Evolutionary conservation across 2,329 filamentous ascomycete species (phyloP), one percentile per base, ranked within the genome.

Genomic region (Gaeumannomyces sp.): DNA sequence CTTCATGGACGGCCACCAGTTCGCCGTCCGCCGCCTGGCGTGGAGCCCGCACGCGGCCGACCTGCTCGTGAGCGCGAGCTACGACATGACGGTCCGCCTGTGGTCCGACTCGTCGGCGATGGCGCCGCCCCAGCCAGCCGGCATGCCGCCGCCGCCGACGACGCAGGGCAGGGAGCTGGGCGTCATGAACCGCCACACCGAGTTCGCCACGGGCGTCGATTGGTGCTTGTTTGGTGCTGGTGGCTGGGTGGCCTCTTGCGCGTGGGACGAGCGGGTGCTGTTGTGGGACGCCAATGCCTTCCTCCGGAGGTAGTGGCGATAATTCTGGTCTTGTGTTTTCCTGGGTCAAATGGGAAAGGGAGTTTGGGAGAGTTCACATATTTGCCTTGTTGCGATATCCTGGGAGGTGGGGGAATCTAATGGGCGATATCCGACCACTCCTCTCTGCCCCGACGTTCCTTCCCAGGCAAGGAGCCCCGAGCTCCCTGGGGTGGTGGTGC

Each of bases 221-320:
- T 99, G 96, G 95, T 99, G 95, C 77, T 77, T 99, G 59, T 99
- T 99, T 76, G 95, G 95, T 5, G 90, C 87, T 29, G 93, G 96
- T 68, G 95, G 95, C 6, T 99, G 95, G 95, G 93, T 93, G 70
- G 93, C 95, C 2, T 96, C 91, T 68, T 91, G 90, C 2, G 93
- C 92, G 0, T 99, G 95, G 95, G 95, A 99, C 72, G 93, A 97
- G 79, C 85, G 88, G 70, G 84, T 99, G 14, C 80, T 96, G 71
- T 85, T 99, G 7, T 99, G 94, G 94, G 95, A 99, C 79, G 91
- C 93, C 56, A 88, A 83, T 67, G 77, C 80, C 68, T 68, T 85
- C 53, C 74, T 78, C 63, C 68, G 71, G 53, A 68, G 70, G 64
- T 71, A 31, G 59, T 19, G 6, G 31, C 28, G 45, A 31, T 27